Evolutionary conservation across 805 yeast genomes (phyloP), one percentile per base, ranked within the genome.

Genomic region (Wickerhamiella brachini): DNA sequence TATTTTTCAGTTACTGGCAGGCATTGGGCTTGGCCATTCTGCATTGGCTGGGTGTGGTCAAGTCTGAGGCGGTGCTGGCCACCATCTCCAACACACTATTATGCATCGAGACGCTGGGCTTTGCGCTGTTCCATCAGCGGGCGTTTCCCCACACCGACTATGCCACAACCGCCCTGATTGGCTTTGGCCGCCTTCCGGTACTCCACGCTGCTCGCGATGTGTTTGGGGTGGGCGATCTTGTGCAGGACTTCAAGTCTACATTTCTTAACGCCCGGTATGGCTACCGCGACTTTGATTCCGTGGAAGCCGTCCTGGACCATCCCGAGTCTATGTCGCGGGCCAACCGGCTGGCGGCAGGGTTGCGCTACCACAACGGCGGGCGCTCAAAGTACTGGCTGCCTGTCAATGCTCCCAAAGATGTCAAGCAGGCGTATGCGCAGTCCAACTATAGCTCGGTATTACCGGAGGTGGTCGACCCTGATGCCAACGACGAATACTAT

Each of bases 1-100:
- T 93, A 47, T 93, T 93, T 72, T 97, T 96, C 22, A 85, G 95
- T n/a, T 93, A 88, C 64, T 93, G 99, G 99, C 98, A 93, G 64
- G 87, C 94, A 69, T 75, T 67, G 69, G 73, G 61, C 57, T 74
- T 59, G 75, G 80, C 50, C 48, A 71, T 44, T 57, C 78, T 54
- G 53, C 64, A 43, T 58, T 68, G 49, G 60, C 65, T 54, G 51
- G 68, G 59, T 53, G 49, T 53, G 42, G 58, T 59, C 51, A 63
- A 64, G 15, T 55, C 61, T 17, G 52, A 59, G 2, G 65, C 66
- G 12, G 57, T 69, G 15, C 83, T 87, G 1, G 73, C 73, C 44
- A 72, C 78, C 3, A 81, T 86, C 45, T 95, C 86, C 61, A 87
- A 86, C 67, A 80, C 85, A 0, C 63, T 88, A 41, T 68, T 93